These are phyloP conservation scores for Naegleria gruberi DNA, from an alignment of 208 protist genomes.

Conservation along the genomic window DNA sequence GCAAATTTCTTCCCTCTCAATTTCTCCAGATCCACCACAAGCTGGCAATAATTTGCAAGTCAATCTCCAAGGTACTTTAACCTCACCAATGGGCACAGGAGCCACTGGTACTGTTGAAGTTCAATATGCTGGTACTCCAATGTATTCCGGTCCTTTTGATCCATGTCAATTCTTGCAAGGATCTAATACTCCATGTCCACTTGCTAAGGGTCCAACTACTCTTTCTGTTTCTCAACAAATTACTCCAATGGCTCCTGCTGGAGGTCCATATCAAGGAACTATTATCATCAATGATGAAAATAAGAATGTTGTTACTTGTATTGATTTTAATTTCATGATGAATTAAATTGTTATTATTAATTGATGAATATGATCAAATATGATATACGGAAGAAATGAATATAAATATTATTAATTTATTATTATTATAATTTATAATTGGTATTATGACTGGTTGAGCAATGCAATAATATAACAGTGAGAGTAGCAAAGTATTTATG, in stretches of 20 bases:
- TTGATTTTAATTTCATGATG: neutral
- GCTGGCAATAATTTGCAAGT: neutral
- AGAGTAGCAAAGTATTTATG: too few species aligned
- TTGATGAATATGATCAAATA: too few species aligned
- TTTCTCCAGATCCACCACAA: neutral
- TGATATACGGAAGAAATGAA: too few species aligned
- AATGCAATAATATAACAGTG: too few species aligned
- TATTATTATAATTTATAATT: too few species aligned
- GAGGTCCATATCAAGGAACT: neutral
- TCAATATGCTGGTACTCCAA: neutral
- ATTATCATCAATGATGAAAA: neutral
- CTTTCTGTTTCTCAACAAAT: neutral
- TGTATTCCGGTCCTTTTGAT: neutral
- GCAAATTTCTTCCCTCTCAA: neutral
- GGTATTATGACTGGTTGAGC: too few species aligned
- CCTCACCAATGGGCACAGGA: neutral
- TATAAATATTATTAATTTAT: too few species aligned
- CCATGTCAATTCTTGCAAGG: neutral
- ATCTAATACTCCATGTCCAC: neutral
- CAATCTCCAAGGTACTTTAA: neutral
- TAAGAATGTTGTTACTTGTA: neutral
- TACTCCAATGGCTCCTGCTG: neutral
- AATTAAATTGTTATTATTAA: too few species aligned
- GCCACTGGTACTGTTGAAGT: neutral
- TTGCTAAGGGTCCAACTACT: neutral